These are phyloP conservation scores for Tricholomella constricta DNA, from an alignment of 768 basidiomycete genomes.

Conservation along the genomic window DNA sequence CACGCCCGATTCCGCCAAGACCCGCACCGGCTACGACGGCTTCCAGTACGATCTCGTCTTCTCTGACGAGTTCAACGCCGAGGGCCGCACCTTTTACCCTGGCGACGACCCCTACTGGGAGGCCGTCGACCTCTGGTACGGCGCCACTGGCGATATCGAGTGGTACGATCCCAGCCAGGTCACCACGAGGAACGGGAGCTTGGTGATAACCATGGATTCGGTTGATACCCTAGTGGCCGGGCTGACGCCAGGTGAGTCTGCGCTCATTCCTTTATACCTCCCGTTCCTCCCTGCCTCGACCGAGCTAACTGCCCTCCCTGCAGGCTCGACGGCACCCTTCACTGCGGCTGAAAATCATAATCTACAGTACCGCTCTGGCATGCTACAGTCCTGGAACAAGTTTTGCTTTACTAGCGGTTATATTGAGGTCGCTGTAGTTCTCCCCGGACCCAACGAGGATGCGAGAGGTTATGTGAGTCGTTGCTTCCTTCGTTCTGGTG, in stretches of 20 bases:
- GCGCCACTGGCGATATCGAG: constrained; percentile 67
- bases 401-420: constrained; percentile 84
- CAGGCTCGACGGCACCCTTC: constrained; percentile 49
- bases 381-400: constrained; percentile 92
- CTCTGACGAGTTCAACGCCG: constrained; percentile 67
- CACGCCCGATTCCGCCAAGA: constrained; percentile 61
- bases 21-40: constrained; percentile 74
- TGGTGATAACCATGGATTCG: constrained; percentile 71
- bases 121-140: constrained; percentile 73
- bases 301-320: background rate
- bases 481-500: constrained; percentile 10
- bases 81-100: constrained; percentile 45
- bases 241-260: constrained; percentile 32
- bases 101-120: constrained; percentile 76
- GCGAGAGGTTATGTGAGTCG: constrained; percentile 52
- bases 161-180: constrained; percentile 75
- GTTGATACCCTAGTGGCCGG: constrained; percentile 28
- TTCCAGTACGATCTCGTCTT: constrained; percentile 66
- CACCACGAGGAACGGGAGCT: constrained; percentile 63
- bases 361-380: constrained; percentile 67
- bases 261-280: no score
- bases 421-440: constrained; percentile 64
- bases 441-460: constrained; percentile 60
- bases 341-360: constrained; percentile 52
- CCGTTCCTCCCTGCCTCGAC: no score